Evolutionary conservation across 768 basidiomycete genomes (phyloP).

Genomic region (Filobasidium floriforme): DNA sequence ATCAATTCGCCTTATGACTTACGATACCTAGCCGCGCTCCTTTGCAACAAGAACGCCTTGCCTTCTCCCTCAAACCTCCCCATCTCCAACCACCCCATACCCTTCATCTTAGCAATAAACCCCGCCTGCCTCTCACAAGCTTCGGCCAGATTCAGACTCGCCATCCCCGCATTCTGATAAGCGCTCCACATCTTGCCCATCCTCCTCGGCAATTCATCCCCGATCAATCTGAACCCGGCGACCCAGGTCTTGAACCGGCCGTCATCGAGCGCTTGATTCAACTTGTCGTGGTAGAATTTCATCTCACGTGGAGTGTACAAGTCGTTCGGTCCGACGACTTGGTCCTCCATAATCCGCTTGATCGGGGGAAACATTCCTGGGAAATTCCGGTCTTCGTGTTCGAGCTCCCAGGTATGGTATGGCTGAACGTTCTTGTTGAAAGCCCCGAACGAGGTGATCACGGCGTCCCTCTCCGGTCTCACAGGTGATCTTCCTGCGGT

Average conservation of each 20-base stretch:
- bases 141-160: conserved; percentile 21
- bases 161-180: conserved; percentile 10
- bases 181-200: conserved; percentile 16
- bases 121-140: conserved; percentile 28
- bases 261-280: background rate
- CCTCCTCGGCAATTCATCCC: background rate
- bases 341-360: background rate
- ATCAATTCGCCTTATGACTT: conserved; percentile 9
- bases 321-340: background rate
- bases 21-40: conserved; percentile 27
- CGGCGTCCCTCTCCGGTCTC: background rate
- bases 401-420: background rate
- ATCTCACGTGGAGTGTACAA: background rate
- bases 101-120: conserved; percentile 30
- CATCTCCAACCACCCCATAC: conserved; percentile 29
- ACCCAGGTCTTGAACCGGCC: conserved; percentile 4
- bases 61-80: conserved; percentile 16
- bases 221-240: background rate
- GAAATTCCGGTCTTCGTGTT: background rate
- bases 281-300: background rate
- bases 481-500: background rate
- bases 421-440: background rate
- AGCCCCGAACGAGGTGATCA: background rate
- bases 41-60: conserved; percentile 22
- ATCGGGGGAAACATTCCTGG: background rate